phyloP scores from a whole-genome alignment of 768 basidiomycete genomes.

The Auricularia auricula-judae region DNA sequence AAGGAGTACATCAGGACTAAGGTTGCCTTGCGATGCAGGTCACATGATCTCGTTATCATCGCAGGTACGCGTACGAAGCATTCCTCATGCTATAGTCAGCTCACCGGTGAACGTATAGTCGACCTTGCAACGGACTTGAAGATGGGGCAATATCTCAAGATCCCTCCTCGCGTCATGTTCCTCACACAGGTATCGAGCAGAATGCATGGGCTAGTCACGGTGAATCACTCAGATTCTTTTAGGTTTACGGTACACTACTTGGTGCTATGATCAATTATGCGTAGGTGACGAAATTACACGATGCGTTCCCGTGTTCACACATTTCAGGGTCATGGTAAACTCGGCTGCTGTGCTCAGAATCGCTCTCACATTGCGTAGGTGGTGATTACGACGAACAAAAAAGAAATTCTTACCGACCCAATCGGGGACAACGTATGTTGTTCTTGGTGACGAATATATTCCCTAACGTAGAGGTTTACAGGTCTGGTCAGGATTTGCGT shows the following conservation, averaged over 20 bases:
- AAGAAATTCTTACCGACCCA: conserved; percentile 37
- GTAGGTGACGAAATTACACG: background rate
- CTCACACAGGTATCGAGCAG: conserved; percentile 42
- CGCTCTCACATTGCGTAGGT: conserved; percentile 26
- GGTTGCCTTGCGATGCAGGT: conserved; percentile 21
- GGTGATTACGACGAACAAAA: background rate
- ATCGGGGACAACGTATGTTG: conserved; percentile 47
- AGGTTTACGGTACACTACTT: conserved; percentile 37
- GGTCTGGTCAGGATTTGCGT: background rate
- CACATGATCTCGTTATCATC: conserved; percentile 39
- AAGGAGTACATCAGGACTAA: no score
- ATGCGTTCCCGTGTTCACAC: background rate
- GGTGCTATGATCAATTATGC: conserved; percentile 23
- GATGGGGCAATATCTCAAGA: conserved; percentile 41
- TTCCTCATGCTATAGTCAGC: conserved; percentile 16
- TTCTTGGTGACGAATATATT: no score
- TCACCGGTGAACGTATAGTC: conserved; percentile 29
- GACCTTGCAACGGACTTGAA: conserved; percentile 29
- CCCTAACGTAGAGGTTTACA: background rate
- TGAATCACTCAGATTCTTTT: background rate
- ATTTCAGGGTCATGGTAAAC: conserved; percentile 29
- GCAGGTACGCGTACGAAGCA: conserved; percentile 2
- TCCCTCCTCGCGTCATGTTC: conserved; percentile 58
- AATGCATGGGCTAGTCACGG: background rate
- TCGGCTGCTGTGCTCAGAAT: conserved; percentile 21